A percentile compares a stretch with the other conserved stretches of the same genome.
Evolutionary conservation across 768 basidiomycete species (phyloP).

Genomic region (Pulveroboletus sp.): DNA sequence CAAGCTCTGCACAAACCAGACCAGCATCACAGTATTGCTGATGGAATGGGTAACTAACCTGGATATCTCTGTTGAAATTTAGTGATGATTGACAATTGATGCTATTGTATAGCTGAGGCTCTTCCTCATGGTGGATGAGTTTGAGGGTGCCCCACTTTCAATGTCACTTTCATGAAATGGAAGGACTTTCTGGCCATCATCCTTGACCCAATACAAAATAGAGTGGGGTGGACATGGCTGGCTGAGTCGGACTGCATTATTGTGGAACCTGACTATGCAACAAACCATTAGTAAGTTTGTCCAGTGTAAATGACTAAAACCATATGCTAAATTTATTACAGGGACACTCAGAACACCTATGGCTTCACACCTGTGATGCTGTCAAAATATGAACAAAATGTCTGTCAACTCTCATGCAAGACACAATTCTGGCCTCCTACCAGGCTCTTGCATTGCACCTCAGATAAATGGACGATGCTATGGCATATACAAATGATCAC

Average conservation of each 20-base stretch:
- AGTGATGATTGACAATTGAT: too few species aligned
- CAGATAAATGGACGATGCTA: neutral
- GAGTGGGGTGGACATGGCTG: neutral
- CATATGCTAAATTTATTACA: neutral
- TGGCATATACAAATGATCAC: neutral
- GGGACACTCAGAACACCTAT: neutral
- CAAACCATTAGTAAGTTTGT: neutral
- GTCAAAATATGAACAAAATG: neutral
- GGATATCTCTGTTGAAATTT: too few species aligned
- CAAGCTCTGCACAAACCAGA: neutral
- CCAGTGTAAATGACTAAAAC: neutral
- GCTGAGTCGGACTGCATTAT: neutral
- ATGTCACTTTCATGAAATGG: neutral
- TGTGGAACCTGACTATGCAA: neutral
- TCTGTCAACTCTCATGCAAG: neutral
- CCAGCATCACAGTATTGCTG: neutral
- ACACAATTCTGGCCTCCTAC: conserved; percentile 4
- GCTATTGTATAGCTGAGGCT: neutral
- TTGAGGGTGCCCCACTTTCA: neutral
- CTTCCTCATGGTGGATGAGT: neutral
- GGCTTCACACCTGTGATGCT: neutral
- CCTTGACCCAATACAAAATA: neutral
- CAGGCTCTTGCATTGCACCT: neutral
- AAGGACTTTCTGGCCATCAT: neutral
- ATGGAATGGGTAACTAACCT: neutral